Percentiles rank a stretch among this genome's conserved stretches.
phyloP scores from a whole-genome alignment of 768 basidiomycete species.

The Psilocybe cyanescens region DNA sequence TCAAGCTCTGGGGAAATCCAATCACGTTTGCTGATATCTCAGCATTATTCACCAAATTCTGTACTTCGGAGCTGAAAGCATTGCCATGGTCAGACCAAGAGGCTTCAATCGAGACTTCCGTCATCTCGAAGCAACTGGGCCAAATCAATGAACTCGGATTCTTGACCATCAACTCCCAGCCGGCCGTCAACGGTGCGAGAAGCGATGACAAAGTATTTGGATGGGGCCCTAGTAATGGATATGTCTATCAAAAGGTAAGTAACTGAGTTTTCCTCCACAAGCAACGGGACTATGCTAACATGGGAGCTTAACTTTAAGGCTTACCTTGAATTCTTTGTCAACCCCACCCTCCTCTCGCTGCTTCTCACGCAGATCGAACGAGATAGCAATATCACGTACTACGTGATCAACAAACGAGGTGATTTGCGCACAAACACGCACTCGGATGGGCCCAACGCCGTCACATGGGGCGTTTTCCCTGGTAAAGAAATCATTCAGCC shows the following conservation, averaged over 20 bases:
- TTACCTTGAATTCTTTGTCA: conserved; percentile 95
- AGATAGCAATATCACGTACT: conserved; percentile 91
- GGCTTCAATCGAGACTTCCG: conserved; percentile 80
- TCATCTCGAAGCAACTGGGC: conserved; percentile 79
- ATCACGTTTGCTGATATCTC: conserved; percentile 65
- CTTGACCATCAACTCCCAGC: conserved; percentile 96
- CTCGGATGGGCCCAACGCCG: conserved; percentile 96
- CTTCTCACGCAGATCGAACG: conserved; percentile 84
- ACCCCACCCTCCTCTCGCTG: conserved; percentile 68
- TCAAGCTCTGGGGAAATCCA: conserved; percentile 89
- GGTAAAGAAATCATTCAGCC: conserved; percentile 96
- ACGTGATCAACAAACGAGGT: conserved; percentile 95
- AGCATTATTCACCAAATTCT: conserved; percentile 83
- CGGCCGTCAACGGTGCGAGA: conserved; percentile 87
- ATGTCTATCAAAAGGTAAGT: conserved; percentile 90
- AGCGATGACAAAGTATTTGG: conserved; percentile 88
- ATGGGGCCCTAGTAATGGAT: conserved; percentile 94
- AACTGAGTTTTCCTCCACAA: background rate
- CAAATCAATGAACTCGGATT: conserved; percentile 91
- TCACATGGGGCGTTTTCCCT: conserved; percentile 98
- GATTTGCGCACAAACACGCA: conserved; percentile 95
- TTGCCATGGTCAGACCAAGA: conserved; percentile 96
- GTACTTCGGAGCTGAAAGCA: conserved; percentile 67
- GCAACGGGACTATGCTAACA: background rate
- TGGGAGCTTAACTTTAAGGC: conserved; percentile 53